These are phyloP conservation scores for Microcyclospora pomicola DNA, from an alignment of 2,329 filamentous ascomycete species.

Conservation along the genomic window DNA sequence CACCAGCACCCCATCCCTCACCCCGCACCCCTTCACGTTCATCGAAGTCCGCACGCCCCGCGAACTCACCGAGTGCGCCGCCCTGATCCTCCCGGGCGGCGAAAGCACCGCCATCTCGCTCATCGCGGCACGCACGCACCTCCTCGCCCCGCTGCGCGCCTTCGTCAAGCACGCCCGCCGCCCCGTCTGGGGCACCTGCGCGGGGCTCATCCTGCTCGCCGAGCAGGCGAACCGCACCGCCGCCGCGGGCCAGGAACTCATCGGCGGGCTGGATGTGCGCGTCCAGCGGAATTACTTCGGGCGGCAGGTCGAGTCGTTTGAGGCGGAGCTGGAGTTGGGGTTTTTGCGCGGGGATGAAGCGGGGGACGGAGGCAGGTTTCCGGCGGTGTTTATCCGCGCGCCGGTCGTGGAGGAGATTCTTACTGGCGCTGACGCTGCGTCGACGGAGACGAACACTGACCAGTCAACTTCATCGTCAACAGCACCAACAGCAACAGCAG, in stretches of 20 bases:
- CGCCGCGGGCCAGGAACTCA: constrained; percentile 79
- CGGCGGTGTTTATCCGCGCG: constrained; percentile 83
- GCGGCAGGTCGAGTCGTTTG: constrained; percentile 82
- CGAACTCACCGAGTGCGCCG: constrained; percentile 62
- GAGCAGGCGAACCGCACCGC: constrained; percentile 82
- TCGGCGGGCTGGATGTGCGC: constrained; percentile 79
- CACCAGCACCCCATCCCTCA: constrained; percentile 27
- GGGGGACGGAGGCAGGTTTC: constrained; percentile 41
- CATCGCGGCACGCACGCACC: constrained; percentile 64
- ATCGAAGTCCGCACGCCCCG: constrained; percentile 65
- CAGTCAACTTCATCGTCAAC: constrained; percentile 21
- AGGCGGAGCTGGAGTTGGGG: constrained; percentile 54
- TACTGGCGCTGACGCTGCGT: too few species aligned
- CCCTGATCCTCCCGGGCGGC: constrained; percentile 79
- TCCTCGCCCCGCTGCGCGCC: constrained; percentile 70
- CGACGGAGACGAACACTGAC: too few species aligned
- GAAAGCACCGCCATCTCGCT: constrained; percentile 91
- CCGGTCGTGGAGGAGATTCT: constrained; percentile 81
- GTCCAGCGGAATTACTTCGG: constrained; percentile 95
- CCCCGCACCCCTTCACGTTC: constrained; percentile 41
- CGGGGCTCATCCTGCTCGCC: constrained; percentile 79
- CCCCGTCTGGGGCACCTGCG: constrained; percentile 92
- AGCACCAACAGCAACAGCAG: not conserved
- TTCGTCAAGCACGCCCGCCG: constrained; percentile 80
- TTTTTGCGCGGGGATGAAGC: constrained; percentile 41